Base-by-base conservation (phyloP, 352 stramenopile species). In the Globisporangium nunn region DNA sequence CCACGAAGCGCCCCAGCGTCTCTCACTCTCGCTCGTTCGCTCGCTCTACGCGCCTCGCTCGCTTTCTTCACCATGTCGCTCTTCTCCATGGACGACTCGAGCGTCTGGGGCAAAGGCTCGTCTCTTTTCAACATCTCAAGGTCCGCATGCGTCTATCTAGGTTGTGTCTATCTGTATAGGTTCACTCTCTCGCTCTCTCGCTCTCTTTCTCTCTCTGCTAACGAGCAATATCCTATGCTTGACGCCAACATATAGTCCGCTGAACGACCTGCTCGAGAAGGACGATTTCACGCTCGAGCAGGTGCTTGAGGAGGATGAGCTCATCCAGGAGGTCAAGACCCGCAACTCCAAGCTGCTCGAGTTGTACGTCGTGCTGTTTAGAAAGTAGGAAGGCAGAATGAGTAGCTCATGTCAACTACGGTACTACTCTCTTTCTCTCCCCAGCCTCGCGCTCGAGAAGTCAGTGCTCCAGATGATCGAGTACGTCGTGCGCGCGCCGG, bases 251-350 rank as follows among this genome's bases (percentile, higher is more conserved):
- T 23, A 40, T 50, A 95, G 89, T 56, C 92, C 95, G 30, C 68
- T 99, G 14, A 97, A 98, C 56, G 95, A 98, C 59, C 68, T 98
- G 50, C 77, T 99, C 11, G 95, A 98, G 65, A 91, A 85, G 43
- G 88, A 93, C 10, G 70, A 86, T 49, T 98, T 96, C 63, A 98
- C 91, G 28, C 72, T 98, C 12, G 81, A 97, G 60, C 80, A 98
- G 56, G 72, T 99, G 40, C 76, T 99, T 8, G 75, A 93, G 46
- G 91, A 99, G 73, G 96, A 99, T 73, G 96, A 99, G 62, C 75
- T 99, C 17, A 83, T 99, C 43, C 96, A 99, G 72, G 96, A 99
- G 70, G 83, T 98, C 61, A 96, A 98, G 68, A 95, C 92, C 14
- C 80, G 95, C 62, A 97, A 98, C 74, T 86, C 88, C 12, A 92